Percentiles rank a stretch among this genome's conserved stretches.
Evolutionary conservation across 2,329 filamentous ascomycete species (phyloP).

Genomic region (Colletotrichum eremochloae): DNA sequence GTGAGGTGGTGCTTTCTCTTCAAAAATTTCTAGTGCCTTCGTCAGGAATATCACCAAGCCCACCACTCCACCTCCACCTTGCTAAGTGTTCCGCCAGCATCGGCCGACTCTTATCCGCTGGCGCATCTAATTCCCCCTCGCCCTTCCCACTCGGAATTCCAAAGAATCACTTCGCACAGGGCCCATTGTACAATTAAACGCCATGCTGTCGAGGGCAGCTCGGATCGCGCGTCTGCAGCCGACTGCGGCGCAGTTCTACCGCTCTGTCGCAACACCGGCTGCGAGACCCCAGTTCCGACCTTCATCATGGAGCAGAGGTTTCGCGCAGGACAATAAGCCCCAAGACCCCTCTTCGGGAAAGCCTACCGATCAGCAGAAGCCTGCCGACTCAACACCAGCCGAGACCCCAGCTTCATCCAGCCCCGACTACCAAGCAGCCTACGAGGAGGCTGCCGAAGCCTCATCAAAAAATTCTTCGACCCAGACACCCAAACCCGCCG

Average conservation of each 20-base stretch:
- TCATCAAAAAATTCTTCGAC: conserved; percentile 26
- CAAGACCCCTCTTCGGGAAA: conserved; percentile 21
- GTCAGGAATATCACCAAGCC: conserved; percentile 34
- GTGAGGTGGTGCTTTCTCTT: conserved; percentile 31
- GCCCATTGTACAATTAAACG: conserved; percentile 13
- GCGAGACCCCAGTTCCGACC: conserved; percentile 35
- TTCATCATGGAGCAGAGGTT: conserved; percentile 40
- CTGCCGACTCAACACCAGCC: conserved; percentile 17
- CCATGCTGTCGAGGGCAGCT: conserved; percentile 45
- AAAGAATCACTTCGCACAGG: not conserved
- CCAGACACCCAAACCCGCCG: conserved; percentile 29
- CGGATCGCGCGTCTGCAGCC: conserved; percentile 43
- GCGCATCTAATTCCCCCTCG: conserved; percentile 15
- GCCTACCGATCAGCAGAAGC: conserved; percentile 30
- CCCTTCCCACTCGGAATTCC: not conserved
- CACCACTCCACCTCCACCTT: conserved; percentile 31
- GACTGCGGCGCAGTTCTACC: conserved; percentile 40
- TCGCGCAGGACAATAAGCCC: conserved; percentile 38
- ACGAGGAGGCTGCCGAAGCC: conserved; percentile 28
- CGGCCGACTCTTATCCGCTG: conserved; percentile 17
- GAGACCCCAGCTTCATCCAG: conserved; percentile 17
- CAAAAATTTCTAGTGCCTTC: conserved; percentile 42
- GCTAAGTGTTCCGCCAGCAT: conserved; percentile 14
- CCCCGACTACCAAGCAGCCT: conserved; percentile 18
- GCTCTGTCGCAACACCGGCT: conserved; percentile 39